Base-by-base conservation (phyloP, 805 yeast genomes). In the Wickerhamiella australiensis region DNA sequence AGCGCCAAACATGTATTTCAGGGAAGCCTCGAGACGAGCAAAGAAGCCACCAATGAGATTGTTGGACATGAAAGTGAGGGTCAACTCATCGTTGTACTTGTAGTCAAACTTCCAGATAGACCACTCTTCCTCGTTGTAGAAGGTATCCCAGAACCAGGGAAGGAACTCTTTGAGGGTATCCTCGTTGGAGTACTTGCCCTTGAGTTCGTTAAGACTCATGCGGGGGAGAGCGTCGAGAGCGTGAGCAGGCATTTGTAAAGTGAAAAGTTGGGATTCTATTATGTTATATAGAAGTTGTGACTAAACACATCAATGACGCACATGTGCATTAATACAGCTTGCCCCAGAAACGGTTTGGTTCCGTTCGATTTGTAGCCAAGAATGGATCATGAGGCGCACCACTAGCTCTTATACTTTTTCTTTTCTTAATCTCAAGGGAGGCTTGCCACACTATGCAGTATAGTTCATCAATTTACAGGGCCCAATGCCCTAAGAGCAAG, bases 31-130 rank as follows among this genome's bases (percentile, higher is more conserved):
- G 65, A 90, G 78, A 76, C 98, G 85, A 84, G 80, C 80, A 82
- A 90, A 85, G 83, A 90, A 90, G 66, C 97, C 97, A 67, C 96
- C 97, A 65, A 92, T 75, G 71, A 86, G 79, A 80, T 90, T 90
- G 82, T 87, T 87, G 62, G 97, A 85, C 97, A 92, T 92, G 77
- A 90, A 90, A 59, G 95, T 84, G 71, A 84, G 73, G 60, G 96
- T 90, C 70, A 90, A 79, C 77, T 90, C 98, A 62, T 90, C 97
- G 72, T 92, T 88, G 78, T 92, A 90, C 78, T 85, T 87, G 88
- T 83, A 90, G 67, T 79, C 94, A 63, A 88, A 94, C 77, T 77
- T 85, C 86, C 86, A 90, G 62, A 90, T 69, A 51, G 97, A 88
- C 86, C 88, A 90, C 72, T 90, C 97, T 57, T 79, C 75, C 57